Evolutionary conservation across 805 yeast species (phyloP).

Genomic region (Metschnikowia vanudenii): DNA sequence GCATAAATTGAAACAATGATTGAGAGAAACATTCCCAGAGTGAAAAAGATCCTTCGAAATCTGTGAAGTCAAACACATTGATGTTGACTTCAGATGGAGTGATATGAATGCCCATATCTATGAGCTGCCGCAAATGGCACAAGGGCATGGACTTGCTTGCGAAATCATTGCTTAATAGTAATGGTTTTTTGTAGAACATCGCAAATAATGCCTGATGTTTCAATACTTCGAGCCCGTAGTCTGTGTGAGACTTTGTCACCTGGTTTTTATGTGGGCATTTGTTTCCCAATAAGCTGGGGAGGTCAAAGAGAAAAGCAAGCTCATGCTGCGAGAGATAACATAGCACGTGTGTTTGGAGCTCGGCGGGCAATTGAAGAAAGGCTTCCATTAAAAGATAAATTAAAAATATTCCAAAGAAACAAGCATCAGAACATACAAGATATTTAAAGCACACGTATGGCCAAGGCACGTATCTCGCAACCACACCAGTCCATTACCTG

Average conservation of each 20-base stretch:
- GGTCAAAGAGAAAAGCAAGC: constrained; percentile 18
- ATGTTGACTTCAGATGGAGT: constrained; percentile 21
- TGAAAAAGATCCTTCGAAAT: constrained; percentile 6
- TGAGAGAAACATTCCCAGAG: constrained; percentile 9
- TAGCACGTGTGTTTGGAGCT: constrained; percentile 18
- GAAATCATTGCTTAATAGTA: constrained; percentile 15
- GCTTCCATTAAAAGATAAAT: constrained; percentile 8
- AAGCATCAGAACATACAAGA: not conserved
- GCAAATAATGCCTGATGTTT: constrained; percentile 18
- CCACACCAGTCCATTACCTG: constrained; percentile 7
- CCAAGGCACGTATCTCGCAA: constrained; percentile 4
- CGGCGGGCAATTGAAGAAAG: constrained; percentile 19
- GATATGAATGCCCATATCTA: constrained; percentile 19
- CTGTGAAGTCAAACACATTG: constrained; percentile 16
- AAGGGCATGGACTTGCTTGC: constrained; percentile 11
- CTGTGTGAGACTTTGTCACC: not conserved
- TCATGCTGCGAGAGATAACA: constrained; percentile 15
- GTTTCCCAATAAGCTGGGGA: constrained; percentile 4
- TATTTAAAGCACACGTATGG: not conserved
- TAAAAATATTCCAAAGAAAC: not conserved
- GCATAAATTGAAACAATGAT: constrained; percentile 13
- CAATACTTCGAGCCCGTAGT: constrained; percentile 8
- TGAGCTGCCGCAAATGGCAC: constrained; percentile 20
- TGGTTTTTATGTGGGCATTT: not conserved
- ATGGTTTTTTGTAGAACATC: constrained; percentile 10